These are phyloP conservation scores for Chaetoceros muelleri DNA, from an alignment of 108 stramenopile genomes.

Conservation along the genomic window DNA sequence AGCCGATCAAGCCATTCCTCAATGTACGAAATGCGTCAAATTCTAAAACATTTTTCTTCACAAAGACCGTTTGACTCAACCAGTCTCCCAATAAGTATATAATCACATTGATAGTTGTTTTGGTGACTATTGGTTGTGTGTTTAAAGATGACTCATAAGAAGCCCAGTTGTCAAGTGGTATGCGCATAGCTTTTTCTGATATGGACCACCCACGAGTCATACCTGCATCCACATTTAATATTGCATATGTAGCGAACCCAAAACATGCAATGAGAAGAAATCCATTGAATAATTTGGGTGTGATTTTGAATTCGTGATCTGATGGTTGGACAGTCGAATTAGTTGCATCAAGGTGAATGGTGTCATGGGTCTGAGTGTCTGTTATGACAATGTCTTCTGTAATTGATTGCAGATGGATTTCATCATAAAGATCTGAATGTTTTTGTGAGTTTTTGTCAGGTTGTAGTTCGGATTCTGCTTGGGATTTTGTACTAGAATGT, in stretches of 20 bases:
- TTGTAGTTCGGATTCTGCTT: no score
- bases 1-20: conserved; percentile 86
- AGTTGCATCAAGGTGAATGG: no score
- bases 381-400: no score
- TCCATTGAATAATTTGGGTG: conserved; percentile 60
- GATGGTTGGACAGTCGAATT: no score
- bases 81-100: conserved; percentile 93
- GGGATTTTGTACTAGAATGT: no score
- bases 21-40: conserved; percentile 79
- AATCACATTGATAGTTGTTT: conserved; percentile 90
- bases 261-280: conserved; percentile 55
- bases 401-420: no score
- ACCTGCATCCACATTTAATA: conserved; percentile 70
- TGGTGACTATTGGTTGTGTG: conserved; percentile 81
- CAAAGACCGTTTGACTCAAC: conserved; percentile 82
- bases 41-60: conserved; percentile 68
- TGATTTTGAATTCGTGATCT: conserved; percentile 2
- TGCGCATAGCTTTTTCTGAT: conserved; percentile 67
- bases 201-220: conserved; percentile 81
- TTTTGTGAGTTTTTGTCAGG: no score
- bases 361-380: no score
- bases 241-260: conserved; percentile 58
- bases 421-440: no score
- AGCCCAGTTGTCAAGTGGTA: conserved; percentile 85
- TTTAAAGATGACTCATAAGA: conserved; percentile 71